Percentiles rank a stretch among this genome's conserved stretches.
phyloP scores from a whole-genome alignment of 1,284 basidiomycete species.

The Athelia sp. region DNA sequence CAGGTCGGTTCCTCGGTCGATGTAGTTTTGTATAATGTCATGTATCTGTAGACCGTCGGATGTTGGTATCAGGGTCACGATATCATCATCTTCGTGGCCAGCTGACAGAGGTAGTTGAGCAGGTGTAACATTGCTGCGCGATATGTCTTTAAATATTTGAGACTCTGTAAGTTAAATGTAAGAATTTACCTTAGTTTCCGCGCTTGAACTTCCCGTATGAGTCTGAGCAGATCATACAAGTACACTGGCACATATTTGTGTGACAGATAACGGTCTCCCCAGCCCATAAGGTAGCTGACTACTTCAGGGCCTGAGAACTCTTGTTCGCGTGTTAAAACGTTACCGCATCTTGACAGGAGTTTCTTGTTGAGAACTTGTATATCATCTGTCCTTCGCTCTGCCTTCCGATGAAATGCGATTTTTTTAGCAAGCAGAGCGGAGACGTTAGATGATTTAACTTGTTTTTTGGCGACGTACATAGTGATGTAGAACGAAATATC shows the following conservation, averaged over 20 bases:
- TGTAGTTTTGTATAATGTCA: neutral
- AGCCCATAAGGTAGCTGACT: slow-evolving; percentile 28
- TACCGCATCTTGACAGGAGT: slow-evolving; percentile 17
- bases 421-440: slow-evolving; percentile 26
- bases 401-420: slow-evolving; percentile 19
- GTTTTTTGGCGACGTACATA: slow-evolving; percentile 23
- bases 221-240: too few species aligned
- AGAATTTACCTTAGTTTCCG: too few species aligned
- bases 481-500: slow-evolving; percentile 21
- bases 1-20: neutral
- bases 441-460: slow-evolving; percentile 18
- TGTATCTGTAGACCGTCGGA: too few species aligned
- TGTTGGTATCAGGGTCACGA: too few species aligned
- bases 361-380: slow-evolving; percentile 14
- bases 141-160: too few species aligned
- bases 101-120: too few species aligned
- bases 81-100: too few species aligned
- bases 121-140: too few species aligned
- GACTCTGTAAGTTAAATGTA: too few species aligned
- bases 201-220: too few species aligned
- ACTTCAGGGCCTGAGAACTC: slow-evolving; percentile 27
- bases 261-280: slow-evolving; percentile 26
- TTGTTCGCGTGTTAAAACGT: slow-evolving; percentile 24
- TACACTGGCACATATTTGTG: slow-evolving; percentile 26
- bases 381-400: slow-evolving; percentile 6